These are phyloP conservation scores for Mortierella sp. DNA, from an alignment of 371 early-diverging fungal species.

Conservation along the genomic window DNA sequence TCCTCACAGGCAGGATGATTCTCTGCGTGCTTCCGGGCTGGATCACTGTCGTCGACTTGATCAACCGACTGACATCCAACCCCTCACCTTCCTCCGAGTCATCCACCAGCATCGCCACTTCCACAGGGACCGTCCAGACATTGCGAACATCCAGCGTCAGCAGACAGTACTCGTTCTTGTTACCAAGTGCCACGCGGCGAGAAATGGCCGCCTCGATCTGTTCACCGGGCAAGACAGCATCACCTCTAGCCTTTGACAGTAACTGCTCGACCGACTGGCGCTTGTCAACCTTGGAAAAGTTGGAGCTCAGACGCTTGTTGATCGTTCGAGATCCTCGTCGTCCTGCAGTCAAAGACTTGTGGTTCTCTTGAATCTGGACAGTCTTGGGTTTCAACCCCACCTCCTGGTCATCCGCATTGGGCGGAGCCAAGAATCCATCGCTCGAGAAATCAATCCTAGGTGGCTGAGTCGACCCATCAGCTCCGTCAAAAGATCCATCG, in stretches of 20 bases:
- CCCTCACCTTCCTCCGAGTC: conserved; percentile 63
- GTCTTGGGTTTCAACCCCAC: neutral
- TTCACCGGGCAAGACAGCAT: conserved; percentile 45
- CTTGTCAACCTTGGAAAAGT: conserved; percentile 54
- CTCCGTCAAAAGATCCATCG: conserved; percentile 16
- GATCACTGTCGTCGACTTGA: conserved; percentile 63
- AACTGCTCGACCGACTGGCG: conserved; percentile 54
- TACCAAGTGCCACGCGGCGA: conserved; percentile 43
- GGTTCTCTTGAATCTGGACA: conserved; percentile 20
- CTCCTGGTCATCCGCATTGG: conserved; percentile 15
- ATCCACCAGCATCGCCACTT: conserved; percentile 74
- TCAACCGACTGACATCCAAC: conserved; percentile 51
- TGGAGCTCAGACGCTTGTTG: conserved; percentile 48
- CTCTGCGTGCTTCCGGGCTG: conserved; percentile 71
- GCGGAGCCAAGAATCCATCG: conserved; percentile 55
- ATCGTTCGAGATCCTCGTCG: conserved; percentile 58
- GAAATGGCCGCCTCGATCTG: conserved; percentile 56
- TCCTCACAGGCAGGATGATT: conserved; percentile 78
- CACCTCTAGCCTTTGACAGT: conserved; percentile 48
- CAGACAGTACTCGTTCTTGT: conserved; percentile 76
- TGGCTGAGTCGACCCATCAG: conserved; percentile 1
- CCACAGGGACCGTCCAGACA: conserved; percentile 79
- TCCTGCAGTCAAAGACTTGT: conserved; percentile 27
- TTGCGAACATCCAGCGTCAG: conserved; percentile 87
- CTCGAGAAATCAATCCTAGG: conserved; percentile 53